Conservation (phyloP, 371 early-diverging fungal species). For the Globomyces sp. region DNA sequence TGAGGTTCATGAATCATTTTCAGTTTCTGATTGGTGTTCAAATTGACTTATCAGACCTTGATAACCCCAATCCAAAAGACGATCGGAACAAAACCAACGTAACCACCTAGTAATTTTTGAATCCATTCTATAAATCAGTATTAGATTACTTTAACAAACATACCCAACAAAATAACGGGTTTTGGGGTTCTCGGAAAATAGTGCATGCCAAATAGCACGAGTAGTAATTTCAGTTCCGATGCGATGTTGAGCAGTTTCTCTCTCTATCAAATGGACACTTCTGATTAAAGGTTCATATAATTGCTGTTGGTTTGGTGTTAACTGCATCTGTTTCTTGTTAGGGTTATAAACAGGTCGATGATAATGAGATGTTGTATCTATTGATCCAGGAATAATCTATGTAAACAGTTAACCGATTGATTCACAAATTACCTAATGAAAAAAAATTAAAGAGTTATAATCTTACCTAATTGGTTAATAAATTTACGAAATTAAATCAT, state of each 20-base stretch:
- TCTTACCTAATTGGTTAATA: too few species aligned
- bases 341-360: background rate
- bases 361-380: constrained; percentile 22
- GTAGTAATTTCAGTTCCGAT: constrained; percentile 10
- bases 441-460: too few species aligned
- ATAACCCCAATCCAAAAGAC: constrained; percentile 39
- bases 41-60: constrained; percentile 19
- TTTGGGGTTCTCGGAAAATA: constrained; percentile 31
- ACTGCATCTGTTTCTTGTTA: background rate
- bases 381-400: constrained; percentile 74
- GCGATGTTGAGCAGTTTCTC: background rate
- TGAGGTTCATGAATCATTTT: background rate
- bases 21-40: background rate
- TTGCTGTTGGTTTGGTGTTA: background rate
- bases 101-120: constrained; percentile 24
- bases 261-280: constrained; percentile 7
- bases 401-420: too few species aligned
- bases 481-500: too few species aligned
- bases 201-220: constrained; percentile 35
- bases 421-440: too few species aligned
- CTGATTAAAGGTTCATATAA: constrained; percentile 3
- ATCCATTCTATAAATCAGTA: constrained; percentile 19
- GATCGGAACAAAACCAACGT: constrained; percentile 33
- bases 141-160: too few species aligned
- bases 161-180: constrained; percentile 38